Evolutionary conservation across 1,139 yeast species (phyloP), one percentile per base, ranked within the genome.

Genomic region (Arxiozyma slooffiae): DNA sequence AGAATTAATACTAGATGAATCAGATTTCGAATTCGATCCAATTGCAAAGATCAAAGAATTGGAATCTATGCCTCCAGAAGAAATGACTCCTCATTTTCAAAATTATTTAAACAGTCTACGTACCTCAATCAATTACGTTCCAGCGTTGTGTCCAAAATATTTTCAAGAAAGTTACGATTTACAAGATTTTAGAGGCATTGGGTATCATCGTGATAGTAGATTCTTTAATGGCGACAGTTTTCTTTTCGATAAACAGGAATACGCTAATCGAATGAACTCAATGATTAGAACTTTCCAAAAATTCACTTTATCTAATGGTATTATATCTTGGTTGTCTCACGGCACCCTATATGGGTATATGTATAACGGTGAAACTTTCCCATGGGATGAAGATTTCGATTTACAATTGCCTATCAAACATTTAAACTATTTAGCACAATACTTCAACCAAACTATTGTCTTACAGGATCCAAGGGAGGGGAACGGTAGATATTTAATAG

Each of bases 341-440:
- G 90, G 90, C 7, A 77, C 84, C 4, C 66, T 81, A 40, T 71
- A 81, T 42, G 86, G 87, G 6, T 82, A 87, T 83, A 71, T 77
- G 52, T 82, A 81, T 73, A 80, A 82, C 62, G 88, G 88, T 1
- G 63, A 76, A 48, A 75, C 80, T 50, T 75, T 83, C 73, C 86
- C 88, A 1, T 83, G 85, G 85, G 90, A 83, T 61, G 73, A 78
- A 48, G 89, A 83, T 64, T 77, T 78, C 41, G 89, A 83, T 60
- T 72, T 83, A 41, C 89, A 83, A 64, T 75, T 83, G 74, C 84
- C 87, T 7, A 76, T 85, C 49, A 71, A 63, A 38, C 82, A 80
- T 52, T 70, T 83, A 50, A 59, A 66, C 73, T 73, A 52, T 74
- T 71, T 68, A 75, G 80, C 55, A 58, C 79, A 59, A 70, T 72